Base-by-base conservation (phyloP, 202 grass and related monocot species). In the Dendrocalamus latiflorus region DNA sequence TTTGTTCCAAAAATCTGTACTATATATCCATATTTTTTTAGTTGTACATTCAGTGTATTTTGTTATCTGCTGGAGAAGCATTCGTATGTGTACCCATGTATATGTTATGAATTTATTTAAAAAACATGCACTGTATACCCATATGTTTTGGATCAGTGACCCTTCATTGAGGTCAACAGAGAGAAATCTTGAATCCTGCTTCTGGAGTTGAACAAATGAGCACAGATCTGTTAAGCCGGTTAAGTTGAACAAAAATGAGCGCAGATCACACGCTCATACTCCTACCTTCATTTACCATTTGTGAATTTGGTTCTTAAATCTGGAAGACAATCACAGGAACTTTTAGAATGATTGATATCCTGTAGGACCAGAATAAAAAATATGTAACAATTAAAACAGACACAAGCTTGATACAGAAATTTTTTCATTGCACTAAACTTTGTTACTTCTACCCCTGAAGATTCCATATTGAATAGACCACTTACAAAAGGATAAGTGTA, bases 391-490 rank as follows among this genome's bases (percentile, higher is more conserved):
- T 36, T 3, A 77, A 24, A 76, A 42, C 14, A 65, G 47, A 36
- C 12, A 55, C 45, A 58, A 58, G 33, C 4, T 70, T 16, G 36
- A 85, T 9, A 59, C n/a, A 65, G 16, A 70, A 45, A 68, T 24
- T 0, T 57, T 74, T 30, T 65, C 17, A 82, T 58, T 78, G 59
- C 67, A 53, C 28, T 67, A 17, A 60, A 2, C 61, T 78, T 78
- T 83, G 83, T 79, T 70, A 48, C 56, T 74, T 66, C 55, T 9
- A 28, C 13, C 43, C 34, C 33, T 28, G 53, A 83, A 61, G 36
- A 60, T 74, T 21, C 54, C 51, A 79, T 70, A 63, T 3, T 71
- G 82, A 48, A 58, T 65, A 76, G 42, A 85, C 33, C 44, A 49
- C 56, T 48, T 41, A 48, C 41, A 71, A 0, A 79, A 77, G 63